These are phyloP conservation scores for Cephaloascus fragrans DNA, from an alignment of 805 yeast species.

Conservation along the genomic window DNA sequence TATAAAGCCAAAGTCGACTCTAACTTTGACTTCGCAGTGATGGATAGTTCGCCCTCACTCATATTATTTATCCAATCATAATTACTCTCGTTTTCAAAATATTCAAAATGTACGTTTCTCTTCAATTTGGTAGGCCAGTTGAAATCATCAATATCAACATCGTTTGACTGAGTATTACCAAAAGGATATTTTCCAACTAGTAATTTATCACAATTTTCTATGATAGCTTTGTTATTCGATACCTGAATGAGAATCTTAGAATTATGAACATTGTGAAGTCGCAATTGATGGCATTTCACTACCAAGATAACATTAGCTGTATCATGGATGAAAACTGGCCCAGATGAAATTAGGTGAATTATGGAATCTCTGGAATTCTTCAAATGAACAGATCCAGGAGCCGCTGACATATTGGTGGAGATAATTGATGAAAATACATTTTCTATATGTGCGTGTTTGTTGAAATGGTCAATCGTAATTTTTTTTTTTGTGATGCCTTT, in stretches of 20 bases:
- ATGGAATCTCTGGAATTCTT: not conserved
- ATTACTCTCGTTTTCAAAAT: not conserved
- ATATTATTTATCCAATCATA: not conserved
- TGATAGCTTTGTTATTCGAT: constrained; percentile 4
- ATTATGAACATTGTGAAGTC: constrained; percentile 6
- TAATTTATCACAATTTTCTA: constrained; percentile 5
- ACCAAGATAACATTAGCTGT: constrained; percentile 5
- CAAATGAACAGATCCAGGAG: not conserved
- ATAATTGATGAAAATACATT: not conserved
- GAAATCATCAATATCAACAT: constrained; percentile 1
- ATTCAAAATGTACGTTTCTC: not conserved
- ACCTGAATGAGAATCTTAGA: constrained; percentile 5
- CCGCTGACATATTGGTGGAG: not conserved
- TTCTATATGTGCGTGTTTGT: not conserved
- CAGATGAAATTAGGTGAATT: constrained; percentile 1
- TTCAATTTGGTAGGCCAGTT: not conserved
- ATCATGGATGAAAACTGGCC: constrained; percentile 7
- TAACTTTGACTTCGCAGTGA: not conserved
- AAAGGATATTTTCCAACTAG: not conserved
- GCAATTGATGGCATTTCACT: constrained; percentile 9
- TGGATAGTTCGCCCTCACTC: not conserved
- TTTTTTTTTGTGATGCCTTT: not conserved
- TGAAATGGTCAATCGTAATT: not conserved
- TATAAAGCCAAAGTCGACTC: no score
- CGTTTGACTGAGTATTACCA: not conserved